Evolutionary conservation across 2,329 filamentous ascomycete genomes (phyloP).

Genomic region (Colletotrichum sp.): DNA sequence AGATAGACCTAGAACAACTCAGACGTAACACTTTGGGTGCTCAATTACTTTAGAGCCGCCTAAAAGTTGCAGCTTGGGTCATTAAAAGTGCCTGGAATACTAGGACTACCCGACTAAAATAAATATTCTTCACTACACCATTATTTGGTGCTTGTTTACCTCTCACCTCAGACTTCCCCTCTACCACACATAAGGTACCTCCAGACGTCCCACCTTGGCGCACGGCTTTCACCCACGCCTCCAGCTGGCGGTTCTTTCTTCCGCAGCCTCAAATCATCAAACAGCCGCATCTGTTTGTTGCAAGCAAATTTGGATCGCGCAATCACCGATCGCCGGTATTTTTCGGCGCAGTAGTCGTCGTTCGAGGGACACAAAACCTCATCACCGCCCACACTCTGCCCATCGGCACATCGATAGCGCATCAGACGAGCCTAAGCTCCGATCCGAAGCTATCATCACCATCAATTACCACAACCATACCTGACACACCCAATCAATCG

Average conservation of each 20-base stretch:
- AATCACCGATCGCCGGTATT: conserved; percentile 3
- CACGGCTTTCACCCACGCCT: conserved; percentile 4
- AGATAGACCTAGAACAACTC: background rate
- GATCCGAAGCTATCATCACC: background rate
- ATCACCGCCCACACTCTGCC: background rate
- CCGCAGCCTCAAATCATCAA: conserved; percentile 17
- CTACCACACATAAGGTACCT: background rate
- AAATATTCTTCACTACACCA: background rate
- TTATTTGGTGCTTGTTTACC: background rate
- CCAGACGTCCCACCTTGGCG: background rate
- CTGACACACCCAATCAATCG: background rate
- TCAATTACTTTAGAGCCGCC: background rate
- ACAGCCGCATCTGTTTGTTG: conserved; percentile 18
- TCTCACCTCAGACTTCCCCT: background rate
- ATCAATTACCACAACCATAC: background rate
- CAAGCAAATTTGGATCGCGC: conserved; percentile 10
- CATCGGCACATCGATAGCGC: background rate
- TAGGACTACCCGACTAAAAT: background rate
- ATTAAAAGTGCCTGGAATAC: background rate
- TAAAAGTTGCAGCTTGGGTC: background rate
- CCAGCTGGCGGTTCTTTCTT: conserved; percentile 17
- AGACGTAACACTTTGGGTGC: background rate
- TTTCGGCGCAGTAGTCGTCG: conserved; percentile 7
- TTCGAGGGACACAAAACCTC: background rate
- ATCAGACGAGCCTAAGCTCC: background rate